Percentiles rank a stretch among this genome's conserved stretches.
These are phyloP conservation scores for Collybiopsis confluens DNA, from an alignment of 768 basidiomycete genomes.

Conservation along the genomic window DNA sequence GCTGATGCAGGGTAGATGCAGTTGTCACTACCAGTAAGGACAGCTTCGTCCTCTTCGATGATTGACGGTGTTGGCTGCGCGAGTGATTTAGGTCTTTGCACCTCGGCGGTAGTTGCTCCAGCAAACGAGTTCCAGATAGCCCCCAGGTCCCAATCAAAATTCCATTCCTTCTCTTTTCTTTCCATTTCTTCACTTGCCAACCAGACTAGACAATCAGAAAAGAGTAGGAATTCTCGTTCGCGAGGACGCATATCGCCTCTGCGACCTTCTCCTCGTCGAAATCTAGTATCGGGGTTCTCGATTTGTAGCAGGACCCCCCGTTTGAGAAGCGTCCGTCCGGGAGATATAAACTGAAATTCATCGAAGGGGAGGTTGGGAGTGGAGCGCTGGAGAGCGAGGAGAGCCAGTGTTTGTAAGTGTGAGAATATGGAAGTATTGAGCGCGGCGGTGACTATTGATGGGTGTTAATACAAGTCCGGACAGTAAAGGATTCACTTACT, in stretches of 20 bases:
- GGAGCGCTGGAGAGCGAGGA: slow-evolving; percentile 75
- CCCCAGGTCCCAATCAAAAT: slow-evolving; percentile 1
- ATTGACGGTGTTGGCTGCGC: background rate
- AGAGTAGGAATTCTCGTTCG: slow-evolving; percentile 72
- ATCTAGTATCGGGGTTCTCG: slow-evolving; percentile 1
- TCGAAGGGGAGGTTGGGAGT: slow-evolving; percentile 61
- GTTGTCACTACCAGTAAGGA: background rate
- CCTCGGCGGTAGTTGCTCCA: slow-evolving; percentile 10
- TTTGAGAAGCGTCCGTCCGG: slow-evolving; percentile 76
- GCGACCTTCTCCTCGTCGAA: background rate
- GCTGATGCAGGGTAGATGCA: background rate
- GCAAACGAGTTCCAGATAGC: slow-evolving; percentile 3
- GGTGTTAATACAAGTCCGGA: background rate
- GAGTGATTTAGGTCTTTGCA: slow-evolving; percentile 2
- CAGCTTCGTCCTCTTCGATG: slow-evolving; percentile 16
- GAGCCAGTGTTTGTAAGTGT: slow-evolving; percentile 69
- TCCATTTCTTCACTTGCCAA: slow-evolving; percentile 49
- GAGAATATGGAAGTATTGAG: slow-evolving; percentile 77
- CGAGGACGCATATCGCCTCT: slow-evolving; percentile 26
- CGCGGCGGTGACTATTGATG: slow-evolving; percentile 63
- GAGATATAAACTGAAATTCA: slow-evolving; percentile 63
- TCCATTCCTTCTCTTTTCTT: slow-evolving; percentile 13
- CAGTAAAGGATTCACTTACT: slow-evolving; percentile 39
- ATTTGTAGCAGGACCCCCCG: slow-evolving; percentile 36
- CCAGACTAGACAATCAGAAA: slow-evolving; percentile 82